These are phyloP conservation scores for Phytopythium aichiense DNA, from an alignment of 352 stramenopile genomes.

Conservation along the genomic window DNA sequence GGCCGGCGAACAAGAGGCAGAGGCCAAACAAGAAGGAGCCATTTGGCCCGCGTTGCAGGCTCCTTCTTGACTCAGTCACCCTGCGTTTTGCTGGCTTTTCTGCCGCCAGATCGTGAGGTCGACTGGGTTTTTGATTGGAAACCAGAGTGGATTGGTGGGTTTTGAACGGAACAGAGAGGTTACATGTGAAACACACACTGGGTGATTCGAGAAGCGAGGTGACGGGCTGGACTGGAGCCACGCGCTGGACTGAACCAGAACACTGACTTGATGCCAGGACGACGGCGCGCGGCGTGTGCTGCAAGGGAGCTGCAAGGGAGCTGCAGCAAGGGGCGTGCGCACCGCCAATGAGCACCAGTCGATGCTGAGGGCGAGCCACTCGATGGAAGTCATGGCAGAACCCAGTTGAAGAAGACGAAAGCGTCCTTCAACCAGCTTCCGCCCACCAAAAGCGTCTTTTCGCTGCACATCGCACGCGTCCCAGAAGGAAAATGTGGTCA, in stretches of 20 bases:
- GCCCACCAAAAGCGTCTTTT: neutral
- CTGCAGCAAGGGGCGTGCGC: too few relatives aligned
- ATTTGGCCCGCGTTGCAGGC: neutral
- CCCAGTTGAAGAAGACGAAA: neutral
- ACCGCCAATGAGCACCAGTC: neutral
- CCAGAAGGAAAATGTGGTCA: too few relatives aligned
- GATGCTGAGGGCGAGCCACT: neutral
- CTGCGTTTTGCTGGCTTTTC: neutral
- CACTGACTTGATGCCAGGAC: neutral
- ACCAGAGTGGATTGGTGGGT: too few relatives aligned
- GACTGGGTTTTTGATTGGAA: too few relatives aligned
- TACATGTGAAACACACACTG: neutral
- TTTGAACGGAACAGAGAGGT: too few relatives aligned
- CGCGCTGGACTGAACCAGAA: neutral
- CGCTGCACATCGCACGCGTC: neutral
- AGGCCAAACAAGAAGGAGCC: neutral
- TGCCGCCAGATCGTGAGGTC: neutral
- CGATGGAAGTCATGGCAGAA: neutral
- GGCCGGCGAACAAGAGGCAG: neutral
- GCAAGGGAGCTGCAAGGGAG: too few relatives aligned
- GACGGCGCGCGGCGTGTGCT: neutral
- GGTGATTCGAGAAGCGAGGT: neutral
- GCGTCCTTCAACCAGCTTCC: neutral
- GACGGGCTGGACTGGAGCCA: neutral
- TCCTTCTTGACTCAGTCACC: too few relatives aligned